These are phyloP conservation scores for Claviceps digitariae DNA, from an alignment of 2,329 filamentous ascomycete genomes.

Conservation along the genomic window DNA sequence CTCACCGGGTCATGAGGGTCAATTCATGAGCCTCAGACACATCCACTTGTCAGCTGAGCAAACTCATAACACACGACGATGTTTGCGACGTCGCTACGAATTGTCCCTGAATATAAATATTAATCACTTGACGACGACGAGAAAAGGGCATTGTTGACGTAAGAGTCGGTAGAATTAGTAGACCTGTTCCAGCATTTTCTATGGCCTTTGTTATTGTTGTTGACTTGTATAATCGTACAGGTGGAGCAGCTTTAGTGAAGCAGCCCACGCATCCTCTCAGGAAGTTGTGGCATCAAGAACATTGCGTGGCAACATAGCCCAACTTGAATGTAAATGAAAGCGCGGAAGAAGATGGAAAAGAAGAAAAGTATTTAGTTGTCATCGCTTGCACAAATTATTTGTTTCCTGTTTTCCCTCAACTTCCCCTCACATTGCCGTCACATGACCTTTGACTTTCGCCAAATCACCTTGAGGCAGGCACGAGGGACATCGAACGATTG, in stretches of 20 bases:
- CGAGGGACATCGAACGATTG: background rate
- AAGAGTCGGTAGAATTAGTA: background rate
- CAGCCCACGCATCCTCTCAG: background rate
- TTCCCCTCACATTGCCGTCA: conserved; percentile 20
- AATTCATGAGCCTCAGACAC: background rate
- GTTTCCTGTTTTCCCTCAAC: conserved; percentile 5
- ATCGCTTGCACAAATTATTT: background rate
- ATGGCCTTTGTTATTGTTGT: background rate
- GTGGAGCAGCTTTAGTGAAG: background rate
- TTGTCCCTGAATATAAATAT: background rate
- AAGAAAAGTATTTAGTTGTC: background rate
- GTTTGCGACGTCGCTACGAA: background rate
- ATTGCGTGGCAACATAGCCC: background rate
- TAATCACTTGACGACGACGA: background rate
- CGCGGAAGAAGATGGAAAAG: background rate
- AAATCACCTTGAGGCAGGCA: conserved; percentile 4
- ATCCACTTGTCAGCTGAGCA: background rate
- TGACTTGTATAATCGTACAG: background rate
- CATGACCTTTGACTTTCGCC: conserved; percentile 16
- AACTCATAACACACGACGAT: background rate
- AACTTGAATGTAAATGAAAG: background rate
- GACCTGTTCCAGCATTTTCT: background rate
- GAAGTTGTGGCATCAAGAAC: background rate
- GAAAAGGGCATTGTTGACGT: background rate
- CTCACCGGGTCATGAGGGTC: background rate